A percentile compares a stretch with the other conserved stretches of the same genome.
Conservation (phyloP, 345 rosid genomes). For the Aurinia saxatilis region DNA sequence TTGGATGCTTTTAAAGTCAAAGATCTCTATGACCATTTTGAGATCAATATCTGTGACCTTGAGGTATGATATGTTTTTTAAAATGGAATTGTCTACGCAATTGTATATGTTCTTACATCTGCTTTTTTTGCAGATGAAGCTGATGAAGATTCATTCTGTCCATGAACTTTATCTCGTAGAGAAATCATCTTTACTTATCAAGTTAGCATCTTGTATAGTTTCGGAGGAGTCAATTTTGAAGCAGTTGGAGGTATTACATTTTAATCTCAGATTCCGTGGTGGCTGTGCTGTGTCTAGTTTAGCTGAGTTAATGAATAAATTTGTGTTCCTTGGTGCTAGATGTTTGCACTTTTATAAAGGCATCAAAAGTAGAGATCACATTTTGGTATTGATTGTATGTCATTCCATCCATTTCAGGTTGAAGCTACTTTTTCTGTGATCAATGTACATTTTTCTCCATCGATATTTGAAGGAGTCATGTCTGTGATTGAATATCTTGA, state of each 20-base stretch:
- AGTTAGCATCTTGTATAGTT: conserved; percentile 49
- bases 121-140: conserved; percentile 46
- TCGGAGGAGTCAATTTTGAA: conserved; percentile 55
- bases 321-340: neutral
- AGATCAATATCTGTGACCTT: conserved; percentile 44
- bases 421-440: conserved; percentile 33
- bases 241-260: conserved; percentile 66
- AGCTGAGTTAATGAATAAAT: conserved; percentile 6
- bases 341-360: neutral
- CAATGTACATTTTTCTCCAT: conserved; percentile 46
- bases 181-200: conserved; percentile 42
- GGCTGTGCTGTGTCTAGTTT: conserved; percentile 2
- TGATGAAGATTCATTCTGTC: conserved; percentile 34
- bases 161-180: conserved; percentile 42
- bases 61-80: conserved; percentile 41
- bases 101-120: conserved; percentile 9
- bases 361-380: neutral
- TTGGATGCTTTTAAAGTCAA: conserved; percentile 34
- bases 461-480: conserved; percentile 42
- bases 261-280: conserved; percentile 3
- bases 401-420: conserved; percentile 49
- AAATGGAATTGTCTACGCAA: conserved; percentile 7
- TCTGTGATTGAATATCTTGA: conserved; percentile 49
- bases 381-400: conserved; percentile 5
- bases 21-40: conserved; percentile 53